Base-by-base conservation (phyloP, 2,329 filamentous ascomycete genomes). In the Macroventuria anomochaeta region DNA sequence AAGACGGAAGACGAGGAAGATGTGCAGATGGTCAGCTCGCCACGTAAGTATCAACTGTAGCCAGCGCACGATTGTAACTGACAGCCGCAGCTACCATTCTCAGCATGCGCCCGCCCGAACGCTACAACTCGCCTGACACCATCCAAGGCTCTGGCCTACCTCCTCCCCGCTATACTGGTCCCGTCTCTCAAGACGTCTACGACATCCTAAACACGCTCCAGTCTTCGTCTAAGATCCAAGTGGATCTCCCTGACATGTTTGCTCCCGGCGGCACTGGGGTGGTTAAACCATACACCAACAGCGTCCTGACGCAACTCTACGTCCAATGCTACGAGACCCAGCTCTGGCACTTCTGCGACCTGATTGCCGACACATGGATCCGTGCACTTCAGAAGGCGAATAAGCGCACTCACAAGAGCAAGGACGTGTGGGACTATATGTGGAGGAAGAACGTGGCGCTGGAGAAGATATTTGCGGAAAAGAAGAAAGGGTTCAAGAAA, bases 331-430 rank as follows among this genome's bases (percentile, higher is more conserved):
- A 69, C 47, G 15, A 55, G 3, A 25, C 46, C 13, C 11, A 46
- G 0, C 23, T 55, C 3, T 65, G 54, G 52, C 29, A 69, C 31
- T 31, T 62, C 18, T 72, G 69, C 53, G 69, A 73, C 43, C 54
- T 73, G 12, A 46, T 73, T 23, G 57, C 59, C 29, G 70, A 73
- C 36, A 70, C 65, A 5, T 73, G 69, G 69, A 73, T 73, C 49
- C 69, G 67, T 13, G 68, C 65, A 0, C 67, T 71, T 50, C 70
- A 70, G 23, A 38, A 21, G 5, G 38, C 49, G 5, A 61, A 66
- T 38, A 36, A 36, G 1, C 34, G 49, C 6, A 39, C 15, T 2
- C 26, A 58, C 13, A 37, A 7, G 23, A 50, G 25, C 12, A 26
- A 23, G 2, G 34, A 53, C 4, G 25, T 8, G 1, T 12, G 17